Base-by-base conservation (phyloP, 2,329 filamentous ascomycete genomes). In the Pezicula carpinea region DNA sequence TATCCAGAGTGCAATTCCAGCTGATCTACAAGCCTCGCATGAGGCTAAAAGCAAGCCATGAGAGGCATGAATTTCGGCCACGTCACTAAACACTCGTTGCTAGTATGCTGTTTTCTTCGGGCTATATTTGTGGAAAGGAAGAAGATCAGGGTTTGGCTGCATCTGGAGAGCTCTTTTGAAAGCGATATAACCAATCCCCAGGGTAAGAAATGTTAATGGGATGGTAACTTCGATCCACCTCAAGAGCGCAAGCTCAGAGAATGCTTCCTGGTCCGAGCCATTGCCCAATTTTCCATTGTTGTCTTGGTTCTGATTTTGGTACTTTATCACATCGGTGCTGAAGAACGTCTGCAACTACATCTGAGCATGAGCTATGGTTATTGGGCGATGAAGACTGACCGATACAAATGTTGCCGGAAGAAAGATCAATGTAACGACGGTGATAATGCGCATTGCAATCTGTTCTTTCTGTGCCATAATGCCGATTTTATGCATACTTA, bases 321-420 rank as follows among this genome's bases (percentile, higher is more conserved):
- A 69, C 47, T 65, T 66, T 13, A 69, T 46, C 8, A 69, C 56
- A 39, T 69, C 66, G 0, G 67, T 69, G 38, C 65, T 64, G 49
- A 70, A 70, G 43, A 70, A 67, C 2, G 68, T 69, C 60, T 68
- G 23, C 38, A 21, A 45, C n/a, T 39, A 46, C 26, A 14, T 4
- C 6, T 7, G 3, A 26, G 21, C 6, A 4, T 14, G n/a, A 31
- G 8, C 2, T 32, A 10, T 15, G 21, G 31, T 21, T 19, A 26
- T 4, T 26, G 7, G n/a, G n/a, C n/a, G n/a, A n/a, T n/a, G n/a
- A n/a, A 40, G 26, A 50, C 61, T 54, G 46, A 63, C 62, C 4
- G 63, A 66, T 4, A 67, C 63, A 49, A 68, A 67, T 3, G 64
- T 67, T 8, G 62, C 63, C 2, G 65, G 65, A 13, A 68, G 56